Base-by-base conservation (phyloP, 805 yeast species). In the Dipodascopsis uninucleata region DNA sequence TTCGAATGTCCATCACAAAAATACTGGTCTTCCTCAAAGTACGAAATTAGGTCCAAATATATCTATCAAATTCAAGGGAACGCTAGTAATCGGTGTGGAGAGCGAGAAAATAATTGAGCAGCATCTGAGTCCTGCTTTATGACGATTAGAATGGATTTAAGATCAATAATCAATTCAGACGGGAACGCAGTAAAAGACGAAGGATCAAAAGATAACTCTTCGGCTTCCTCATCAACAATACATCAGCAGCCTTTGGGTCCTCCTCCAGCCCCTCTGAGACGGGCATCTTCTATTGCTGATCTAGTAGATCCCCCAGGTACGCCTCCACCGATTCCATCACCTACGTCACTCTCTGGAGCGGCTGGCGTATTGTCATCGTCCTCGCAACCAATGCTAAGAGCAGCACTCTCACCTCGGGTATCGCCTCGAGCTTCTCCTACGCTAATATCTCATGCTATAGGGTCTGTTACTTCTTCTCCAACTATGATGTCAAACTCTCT, bases 251-350 rank as follows among this genome's bases (percentile, higher is more conserved):
- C 28, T 28, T 28, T 38, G 14, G 36, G 38, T n/a, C 40, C 48
- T 9, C 36, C 36, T 2, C 40, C 44, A 5, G 38, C 29, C 5
- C 39, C 40, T 9, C 41, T 39, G 14, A 32, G 52, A 4, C 42
- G 49, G 14, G 29, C 26, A 12, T 47, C 52, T 7, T 47, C 52
- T 9, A 39, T 47, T 14, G 39, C 45, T 3, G 49, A 47, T 25
- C 32, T 47, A 5, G 45, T 47, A 5, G 41, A 38, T 21, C 37
- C 52, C 3, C 39, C 40, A 32, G 47, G 28, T 8, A 36, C 46
- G 5, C 42, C 46, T 21, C 39, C 42, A 9, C 35, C 16, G 17
- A 31, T 32, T 21, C 8, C 36, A 6, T 32, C 48, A 4, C 44
- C 48, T 10, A 39, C 41, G 20, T 17, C 41, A 10, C 18, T 26